phyloP scores from a whole-genome alignment of 768 basidiomycete genomes.

The Tylopilus plumbeoviolaceoides region DNA sequence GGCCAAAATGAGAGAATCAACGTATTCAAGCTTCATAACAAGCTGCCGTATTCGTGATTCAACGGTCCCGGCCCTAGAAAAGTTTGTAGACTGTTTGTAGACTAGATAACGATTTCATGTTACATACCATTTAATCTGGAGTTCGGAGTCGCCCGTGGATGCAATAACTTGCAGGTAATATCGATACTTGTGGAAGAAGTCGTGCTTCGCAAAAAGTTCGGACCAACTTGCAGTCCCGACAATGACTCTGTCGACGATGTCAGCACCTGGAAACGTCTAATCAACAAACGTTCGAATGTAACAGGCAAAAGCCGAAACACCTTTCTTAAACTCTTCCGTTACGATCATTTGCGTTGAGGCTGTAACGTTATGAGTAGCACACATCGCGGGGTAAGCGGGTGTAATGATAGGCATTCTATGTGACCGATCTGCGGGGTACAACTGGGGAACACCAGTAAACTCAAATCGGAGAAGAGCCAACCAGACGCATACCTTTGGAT shows the following conservation, averaged over 20 bases:
- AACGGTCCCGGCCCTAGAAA: conserved; percentile 84
- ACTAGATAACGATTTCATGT: background rate
- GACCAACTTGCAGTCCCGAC: conserved; percentile 82
- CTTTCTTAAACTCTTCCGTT: conserved; percentile 93
- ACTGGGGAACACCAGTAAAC: conserved; percentile 36
- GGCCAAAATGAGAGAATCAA: conserved; percentile 85
- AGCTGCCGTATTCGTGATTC: conserved; percentile 94
- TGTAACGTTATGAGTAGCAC: conserved; percentile 97
- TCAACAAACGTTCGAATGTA: background rate
- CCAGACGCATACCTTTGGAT: conserved; percentile 67
- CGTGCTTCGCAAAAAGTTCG: conserved; percentile 91
- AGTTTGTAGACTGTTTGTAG: conserved; percentile 12
- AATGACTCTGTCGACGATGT: conserved; percentile 91
- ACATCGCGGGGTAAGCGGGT: conserved; percentile 98
- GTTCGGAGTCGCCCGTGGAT: conserved; percentile 76
- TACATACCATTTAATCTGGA: conserved; percentile 88
- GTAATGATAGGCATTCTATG: conserved; percentile 99
- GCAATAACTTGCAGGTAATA: conserved; percentile 97
- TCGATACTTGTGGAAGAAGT: conserved; percentile 95
- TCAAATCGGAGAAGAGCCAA: no score
- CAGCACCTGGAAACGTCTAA: conserved; percentile 60
- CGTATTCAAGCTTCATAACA: conserved; percentile 96
- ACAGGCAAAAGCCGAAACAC: conserved; percentile 32
- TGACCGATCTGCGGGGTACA: conserved; percentile 89
- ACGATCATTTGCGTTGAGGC: conserved; percentile 94